phyloP scores from a whole-genome alignment of 371 early-diverging fungal genomes.

The Mortierella sp. region DNA sequence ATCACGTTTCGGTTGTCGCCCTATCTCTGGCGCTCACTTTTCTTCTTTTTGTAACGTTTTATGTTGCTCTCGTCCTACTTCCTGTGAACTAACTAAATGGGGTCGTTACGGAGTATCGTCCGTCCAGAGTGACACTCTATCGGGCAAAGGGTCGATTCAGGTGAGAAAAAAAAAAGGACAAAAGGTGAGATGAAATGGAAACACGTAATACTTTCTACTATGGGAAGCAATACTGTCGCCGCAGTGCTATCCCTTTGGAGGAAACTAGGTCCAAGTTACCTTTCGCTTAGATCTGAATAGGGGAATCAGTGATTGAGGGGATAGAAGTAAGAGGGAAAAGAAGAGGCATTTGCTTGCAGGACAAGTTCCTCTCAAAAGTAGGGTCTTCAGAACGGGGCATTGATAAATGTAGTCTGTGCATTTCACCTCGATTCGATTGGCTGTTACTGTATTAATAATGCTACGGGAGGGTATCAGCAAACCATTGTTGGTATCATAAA shows the following conservation, averaged over 20 bases:
- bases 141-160: no score
- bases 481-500: neutral
- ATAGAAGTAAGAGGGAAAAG: neutral
- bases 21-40: neutral
- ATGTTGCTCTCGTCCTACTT: neutral
- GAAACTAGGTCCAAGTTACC: constrained; percentile 1
- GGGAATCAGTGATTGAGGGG: neutral
- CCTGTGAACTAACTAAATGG: neutral
- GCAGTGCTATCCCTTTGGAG: neutral
- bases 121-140: neutral
- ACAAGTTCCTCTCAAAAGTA: neutral
- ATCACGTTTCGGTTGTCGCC: constrained; percentile 49
- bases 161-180: no score
- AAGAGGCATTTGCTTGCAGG: neutral
- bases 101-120: neutral
- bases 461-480: no score
- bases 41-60: neutral
- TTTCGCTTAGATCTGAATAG: neutral
- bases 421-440: no score
- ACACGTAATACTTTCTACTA: no score
- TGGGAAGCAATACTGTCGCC: neutral
- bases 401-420: neutral
- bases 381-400: neutral
- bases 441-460: no score
- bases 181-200: no score